Base-by-base conservation (phyloP, 176 grass and related monocot genomes). In the Pontederia paniculata region DNA sequence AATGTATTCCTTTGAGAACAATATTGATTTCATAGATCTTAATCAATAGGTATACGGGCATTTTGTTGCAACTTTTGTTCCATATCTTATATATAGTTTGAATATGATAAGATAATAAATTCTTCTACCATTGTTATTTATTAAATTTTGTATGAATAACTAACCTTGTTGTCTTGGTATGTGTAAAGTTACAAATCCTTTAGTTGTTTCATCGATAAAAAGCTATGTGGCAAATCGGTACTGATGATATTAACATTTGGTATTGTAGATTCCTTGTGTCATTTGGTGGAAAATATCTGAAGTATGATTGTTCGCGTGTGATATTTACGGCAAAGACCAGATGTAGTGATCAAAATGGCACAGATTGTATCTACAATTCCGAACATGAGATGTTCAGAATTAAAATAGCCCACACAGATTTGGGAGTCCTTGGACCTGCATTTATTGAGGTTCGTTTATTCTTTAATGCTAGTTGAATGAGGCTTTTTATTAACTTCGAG, bases 271-370 rank as follows among this genome's bases (percentile, higher is more conserved):
- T 83, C 65, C 72, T 98, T 80, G 49, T 98, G 45, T 98, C 86
- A 21, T 91, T 98, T 84, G 76, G 76, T 82, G 93, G 83, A 60
- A 74, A 91, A 44, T 98, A 98, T 76, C 55, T 98, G 72, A 77
- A 88, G 57, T 74, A 82, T 64, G 66, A 86, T 60, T 87, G 76
- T 50, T 52, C 15, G 50, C 63, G 58, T 74, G 55, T 89, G 58
- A 43, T 21, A 14, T 72, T 64, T 61, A 45, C 16, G 55, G 76
- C 62, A 44, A 68, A 54, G 19, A 44, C 43, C 41, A 31, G 66
- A 23, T 23, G 31, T 62, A 42, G 44, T 23, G 19, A 73, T 64
- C 56, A 55, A 70, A 71, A 54, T 69, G 77, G 71, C 19, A 48
- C 3, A 15, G 72, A 53, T 37, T 42, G 52, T 42, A 51, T 55